Evolutionary conservation across 495 filamentous ascomycete species (phyloP).

Genomic region (Gamarada debralockiae): DNA sequence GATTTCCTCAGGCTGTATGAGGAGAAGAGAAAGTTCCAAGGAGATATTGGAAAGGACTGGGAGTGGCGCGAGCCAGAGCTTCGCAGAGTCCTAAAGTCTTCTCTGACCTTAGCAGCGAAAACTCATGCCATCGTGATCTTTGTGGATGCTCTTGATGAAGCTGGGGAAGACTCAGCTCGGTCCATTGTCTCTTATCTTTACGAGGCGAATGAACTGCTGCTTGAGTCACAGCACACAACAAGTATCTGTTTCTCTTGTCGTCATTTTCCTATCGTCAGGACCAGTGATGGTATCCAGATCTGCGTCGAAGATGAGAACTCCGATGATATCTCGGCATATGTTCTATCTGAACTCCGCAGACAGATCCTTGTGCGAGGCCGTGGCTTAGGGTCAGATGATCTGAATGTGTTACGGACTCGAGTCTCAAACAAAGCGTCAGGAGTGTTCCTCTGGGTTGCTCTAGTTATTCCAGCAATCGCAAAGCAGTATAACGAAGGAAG

Average conservation of each 20-base stretch:
- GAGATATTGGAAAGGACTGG: slow-evolving; percentile 23
- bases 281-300: slow-evolving; percentile 20
- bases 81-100: background rate
- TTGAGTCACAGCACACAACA: slow-evolving; percentile 7
- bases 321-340: slow-evolving; percentile 9
- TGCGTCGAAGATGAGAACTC: slow-evolving; percentile 27
- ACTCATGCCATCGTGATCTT: slow-evolving; percentile 11
- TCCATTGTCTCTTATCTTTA: too few species aligned
- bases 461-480: slow-evolving; percentile 19
- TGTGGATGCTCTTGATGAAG: slow-evolving; percentile 32
- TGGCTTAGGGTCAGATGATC: too few species aligned
- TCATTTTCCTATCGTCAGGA: slow-evolving; percentile 27
- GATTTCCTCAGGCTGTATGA: slow-evolving; percentile 7
- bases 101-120: background rate
- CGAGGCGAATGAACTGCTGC: slow-evolving; percentile 16
- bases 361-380: too few species aligned
- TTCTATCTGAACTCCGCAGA: background rate
- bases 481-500: slow-evolving; percentile 17
- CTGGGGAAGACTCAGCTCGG: slow-evolving; percentile 27
- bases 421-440: slow-evolving; percentile 25
- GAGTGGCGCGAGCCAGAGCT: slow-evolving; percentile 22
- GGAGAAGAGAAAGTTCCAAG: slow-evolving; percentile 13
- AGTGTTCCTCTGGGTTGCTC: slow-evolving; percentile 32
- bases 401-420: too few species aligned
- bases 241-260: slow-evolving; percentile 37